phyloP scores from a whole-genome alignment of 306 rosid genomes.

The Glycine latifolia region DNA sequence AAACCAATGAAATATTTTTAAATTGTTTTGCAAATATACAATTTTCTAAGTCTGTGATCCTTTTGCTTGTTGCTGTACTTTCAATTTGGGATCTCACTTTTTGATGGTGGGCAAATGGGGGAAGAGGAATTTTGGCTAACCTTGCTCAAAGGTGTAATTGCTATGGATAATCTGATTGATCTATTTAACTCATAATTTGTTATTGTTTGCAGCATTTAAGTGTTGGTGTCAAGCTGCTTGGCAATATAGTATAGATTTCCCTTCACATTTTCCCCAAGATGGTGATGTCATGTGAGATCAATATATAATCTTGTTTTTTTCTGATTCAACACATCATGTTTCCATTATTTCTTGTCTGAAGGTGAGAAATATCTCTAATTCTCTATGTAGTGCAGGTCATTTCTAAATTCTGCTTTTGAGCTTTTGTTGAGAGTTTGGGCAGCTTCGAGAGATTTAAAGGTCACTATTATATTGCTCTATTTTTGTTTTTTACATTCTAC shows the following conservation, averaged over 20 bases:
- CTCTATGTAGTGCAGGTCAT: constrained; percentile 79
- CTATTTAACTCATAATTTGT: constrained; percentile 37
- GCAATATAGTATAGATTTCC: constrained; percentile 78
- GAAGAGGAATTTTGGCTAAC: constrained; percentile 6
- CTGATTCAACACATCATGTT: constrained; percentile 28
- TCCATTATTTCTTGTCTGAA: constrained; percentile 49
- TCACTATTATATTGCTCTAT: constrained; percentile 35
- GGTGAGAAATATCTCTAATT: constrained; percentile 45
- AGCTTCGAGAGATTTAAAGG: constrained; percentile 92
- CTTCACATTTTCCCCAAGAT: constrained; percentile 71
- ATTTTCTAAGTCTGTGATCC: constrained; percentile 32
- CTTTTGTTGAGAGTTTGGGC: constrained; percentile 96
- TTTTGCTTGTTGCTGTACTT: constrained; percentile 32
- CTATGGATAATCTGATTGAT: not conserved
- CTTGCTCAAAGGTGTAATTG: constrained; percentile 28
- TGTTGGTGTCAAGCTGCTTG: constrained; percentile 99
- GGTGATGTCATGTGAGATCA: constrained; percentile 91
- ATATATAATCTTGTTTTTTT: constrained; percentile 39
- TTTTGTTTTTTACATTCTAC: constrained; percentile 2
- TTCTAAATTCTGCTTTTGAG: constrained; percentile 93
- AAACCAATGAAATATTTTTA: constrained; percentile 20
- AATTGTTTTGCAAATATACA: constrained; percentile 38
- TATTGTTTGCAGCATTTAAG: constrained; percentile 82
- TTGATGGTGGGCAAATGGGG: not conserved
- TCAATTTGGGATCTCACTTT: constrained; percentile 21